Evolutionary conservation across 2,329 filamentous ascomycete genomes (phyloP).

Genomic region (Nemania sp.): DNA sequence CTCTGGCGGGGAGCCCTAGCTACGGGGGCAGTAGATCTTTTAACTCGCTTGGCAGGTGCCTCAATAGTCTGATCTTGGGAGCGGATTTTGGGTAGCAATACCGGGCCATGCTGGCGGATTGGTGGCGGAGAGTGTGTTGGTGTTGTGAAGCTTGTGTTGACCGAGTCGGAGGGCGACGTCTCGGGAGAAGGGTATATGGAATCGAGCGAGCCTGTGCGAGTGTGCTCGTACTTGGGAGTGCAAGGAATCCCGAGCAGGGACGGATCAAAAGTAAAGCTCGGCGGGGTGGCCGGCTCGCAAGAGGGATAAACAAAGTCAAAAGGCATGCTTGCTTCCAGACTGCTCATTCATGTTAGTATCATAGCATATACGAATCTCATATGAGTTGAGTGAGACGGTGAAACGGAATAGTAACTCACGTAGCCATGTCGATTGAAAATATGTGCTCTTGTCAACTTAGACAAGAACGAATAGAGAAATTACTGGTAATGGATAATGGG

Average conservation of each 20-base stretch:
- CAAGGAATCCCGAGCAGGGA: conserved; percentile 68
- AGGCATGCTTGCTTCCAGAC: conserved; percentile 72
- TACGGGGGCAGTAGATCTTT: conserved; percentile 63
- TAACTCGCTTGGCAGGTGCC: conserved; percentile 65
- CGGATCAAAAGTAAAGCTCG: conserved; percentile 67
- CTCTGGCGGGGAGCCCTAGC: conserved; percentile 49
- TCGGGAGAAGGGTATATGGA: conserved; percentile 74
- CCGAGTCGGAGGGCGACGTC: conserved; percentile 74
- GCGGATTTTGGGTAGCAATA: conserved; percentile 86
- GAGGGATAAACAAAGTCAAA: conserved; percentile 71
- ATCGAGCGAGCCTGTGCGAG: conserved; percentile 72
- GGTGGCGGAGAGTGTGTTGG: conserved; percentile 75
- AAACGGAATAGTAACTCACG: conserved; percentile 52
- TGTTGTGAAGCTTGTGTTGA: conserved; percentile 75
- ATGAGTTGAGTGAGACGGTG: neutral
- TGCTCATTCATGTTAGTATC: conserved; percentile 53
- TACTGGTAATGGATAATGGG: conserved; percentile 49
- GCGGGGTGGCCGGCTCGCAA: conserved; percentile 64
- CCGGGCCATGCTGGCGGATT: conserved; percentile 80
- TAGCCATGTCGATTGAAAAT: conserved; percentile 55
- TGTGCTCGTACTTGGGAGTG: conserved; percentile 68
- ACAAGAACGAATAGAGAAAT: conserved; percentile 43
- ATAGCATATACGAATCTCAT: neutral
- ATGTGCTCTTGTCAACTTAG: conserved; percentile 45
- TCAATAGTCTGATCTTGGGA: conserved; percentile 84